Conservation (phyloP, 352 stramenopile genomes). For the Elongisporangium prolatum region DNA sequence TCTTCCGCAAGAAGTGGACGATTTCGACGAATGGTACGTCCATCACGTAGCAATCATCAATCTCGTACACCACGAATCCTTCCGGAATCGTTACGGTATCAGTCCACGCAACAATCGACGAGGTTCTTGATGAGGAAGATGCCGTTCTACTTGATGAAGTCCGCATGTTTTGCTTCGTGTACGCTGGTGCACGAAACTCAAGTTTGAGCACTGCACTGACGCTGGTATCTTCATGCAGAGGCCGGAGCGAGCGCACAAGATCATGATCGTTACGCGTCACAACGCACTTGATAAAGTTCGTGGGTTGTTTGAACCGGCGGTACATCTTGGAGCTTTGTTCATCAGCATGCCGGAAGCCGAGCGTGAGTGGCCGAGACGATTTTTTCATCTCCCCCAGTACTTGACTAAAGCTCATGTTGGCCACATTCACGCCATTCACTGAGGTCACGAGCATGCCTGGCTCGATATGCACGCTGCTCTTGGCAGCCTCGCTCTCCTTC, state of each 20-base stretch:
- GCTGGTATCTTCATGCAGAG: constrained; percentile 39
- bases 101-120: constrained; percentile 1
- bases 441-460: constrained; percentile 58
- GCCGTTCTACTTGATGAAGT: constrained; percentile 5
- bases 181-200: constrained; percentile 28
- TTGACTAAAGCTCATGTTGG: constrained; percentile 36
- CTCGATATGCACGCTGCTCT: constrained; percentile 31
- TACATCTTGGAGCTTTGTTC: constrained; percentile 20
- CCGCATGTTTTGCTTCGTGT: constrained; percentile 13
- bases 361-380: constrained; percentile 33
- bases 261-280: constrained; percentile 43
- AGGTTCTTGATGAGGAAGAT: constrained; percentile 3
- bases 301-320: constrained; percentile 39
- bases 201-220: constrained; percentile 47
- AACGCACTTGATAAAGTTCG: constrained; percentile 45
- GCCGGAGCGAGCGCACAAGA: constrained; percentile 33
- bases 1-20: constrained; percentile 45
- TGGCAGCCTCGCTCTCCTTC: constrained; percentile 49
- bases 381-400: constrained; percentile 47
- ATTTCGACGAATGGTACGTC: constrained; percentile 61
- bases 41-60: constrained; percentile 51
- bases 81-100: constrained; percentile 32
- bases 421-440: constrained; percentile 47
- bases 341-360: constrained; percentile 50
- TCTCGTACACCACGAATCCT: constrained; percentile 59